Percentiles rank a stretch among this genome's conserved stretches.
Evolutionary conservation across 2,329 filamentous ascomycete genomes (phyloP).

Genomic region (Neospermospora avenae): DNA sequence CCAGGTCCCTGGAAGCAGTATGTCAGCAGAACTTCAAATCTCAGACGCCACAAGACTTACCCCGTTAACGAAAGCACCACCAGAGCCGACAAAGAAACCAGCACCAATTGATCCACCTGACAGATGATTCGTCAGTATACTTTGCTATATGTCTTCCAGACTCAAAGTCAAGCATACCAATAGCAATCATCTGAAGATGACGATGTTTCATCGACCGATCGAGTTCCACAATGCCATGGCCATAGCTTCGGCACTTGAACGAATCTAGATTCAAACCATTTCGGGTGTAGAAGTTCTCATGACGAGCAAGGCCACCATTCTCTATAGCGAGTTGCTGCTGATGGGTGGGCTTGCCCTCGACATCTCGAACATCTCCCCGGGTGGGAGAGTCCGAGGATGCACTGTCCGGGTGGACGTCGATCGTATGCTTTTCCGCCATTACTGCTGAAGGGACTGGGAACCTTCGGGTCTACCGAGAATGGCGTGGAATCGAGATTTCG

Average conservation of each 20-base stretch:
- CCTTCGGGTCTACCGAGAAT: neutral
- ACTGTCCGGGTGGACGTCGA: neutral
- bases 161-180: conserved; percentile 43
- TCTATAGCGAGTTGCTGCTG: neutral
- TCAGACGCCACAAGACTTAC: neutral
- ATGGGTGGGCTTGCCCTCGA: conserved; percentile 5
- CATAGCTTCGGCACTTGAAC: conserved; percentile 10
- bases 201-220: conserved; percentile 40
- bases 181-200: conserved; percentile 60
- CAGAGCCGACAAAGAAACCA: conserved; percentile 13
- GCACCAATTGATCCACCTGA: conserved; percentile 11
- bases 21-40: neutral
- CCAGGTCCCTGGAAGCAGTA: neutral
- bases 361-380: neutral
- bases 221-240: conserved; percentile 4
- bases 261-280: conserved; percentile 10
- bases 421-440: conserved; percentile 6
- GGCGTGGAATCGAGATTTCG: neutral
- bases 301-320: neutral
- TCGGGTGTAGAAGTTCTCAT: conserved; percentile 6
- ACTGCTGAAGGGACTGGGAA: neutral
- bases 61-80: conserved; percentile 7
- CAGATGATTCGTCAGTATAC: neutral
- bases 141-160: neutral
- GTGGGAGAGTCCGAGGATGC: conserved; percentile 7